Conservation (phyloP, 2,329 filamentous ascomycete species). For the Colletotrichum limetticola region DNA sequence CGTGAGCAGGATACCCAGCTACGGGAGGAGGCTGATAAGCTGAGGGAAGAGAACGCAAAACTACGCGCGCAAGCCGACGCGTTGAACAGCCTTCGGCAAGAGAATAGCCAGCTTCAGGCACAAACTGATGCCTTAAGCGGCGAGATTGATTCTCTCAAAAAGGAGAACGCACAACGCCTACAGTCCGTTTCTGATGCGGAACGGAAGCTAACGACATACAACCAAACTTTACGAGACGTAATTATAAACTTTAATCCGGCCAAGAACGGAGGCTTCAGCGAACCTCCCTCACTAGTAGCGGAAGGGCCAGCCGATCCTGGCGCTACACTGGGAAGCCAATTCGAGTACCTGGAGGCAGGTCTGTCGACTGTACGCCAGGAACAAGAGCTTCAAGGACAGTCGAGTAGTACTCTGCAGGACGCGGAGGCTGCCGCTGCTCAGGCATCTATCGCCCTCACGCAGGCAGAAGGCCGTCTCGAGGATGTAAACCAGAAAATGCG, state of each 20-base stretch:
- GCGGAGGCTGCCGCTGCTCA: conserved; percentile 39
- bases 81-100: conserved; percentile 44
- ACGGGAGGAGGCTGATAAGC: conserved; percentile 57
- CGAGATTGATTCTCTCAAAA: conserved; percentile 50
- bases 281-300: conserved; percentile 47
- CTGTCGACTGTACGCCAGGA: conserved; percentile 70
- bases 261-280: conserved; percentile 57
- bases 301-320: conserved; percentile 1
- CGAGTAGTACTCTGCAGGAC: conserved; percentile 37
- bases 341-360: conserved; percentile 78
- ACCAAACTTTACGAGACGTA: conserved; percentile 72
- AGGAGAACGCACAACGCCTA: conserved; percentile 50
- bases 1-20: conserved; percentile 64
- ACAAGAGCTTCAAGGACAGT: conserved; percentile 56
- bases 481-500: conserved; percentile 74
- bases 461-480: conserved; percentile 65
- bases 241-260: conserved; percentile 72
- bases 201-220: conserved; percentile 74
- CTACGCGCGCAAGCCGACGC: conserved; percentile 47
- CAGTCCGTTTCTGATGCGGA: conserved; percentile 71
- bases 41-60: conserved; percentile 58
- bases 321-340: conserved; percentile 61
- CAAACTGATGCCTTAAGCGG: conserved; percentile 46
- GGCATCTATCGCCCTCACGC: conserved; percentile 43
- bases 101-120: conserved; percentile 44